Conservation (phyloP, 2,329 filamentous ascomycete species). For the Aspergillus fumigatus region DNA sequence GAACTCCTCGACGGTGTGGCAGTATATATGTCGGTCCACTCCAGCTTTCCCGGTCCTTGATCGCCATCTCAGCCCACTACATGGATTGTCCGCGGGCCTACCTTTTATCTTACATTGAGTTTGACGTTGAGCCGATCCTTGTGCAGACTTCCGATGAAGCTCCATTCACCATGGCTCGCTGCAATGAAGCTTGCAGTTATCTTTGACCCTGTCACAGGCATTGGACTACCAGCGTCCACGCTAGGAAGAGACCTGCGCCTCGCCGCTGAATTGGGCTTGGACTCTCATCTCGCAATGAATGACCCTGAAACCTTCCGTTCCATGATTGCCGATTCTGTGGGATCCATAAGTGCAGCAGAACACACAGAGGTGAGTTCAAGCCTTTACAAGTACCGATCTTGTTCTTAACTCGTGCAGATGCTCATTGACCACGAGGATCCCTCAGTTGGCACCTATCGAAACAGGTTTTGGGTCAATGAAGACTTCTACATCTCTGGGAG, state of each 20-base stretch:
- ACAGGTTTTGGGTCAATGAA: conserved; percentile 53
- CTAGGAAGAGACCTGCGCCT: conserved; percentile 15
- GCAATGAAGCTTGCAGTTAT: conserved; percentile 4
- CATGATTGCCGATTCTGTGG: conserved; percentile 1
- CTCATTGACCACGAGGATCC: conserved; percentile 29
- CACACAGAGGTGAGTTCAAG: conserved; percentile 12
- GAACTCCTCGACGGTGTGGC: background rate
- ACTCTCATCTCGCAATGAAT: conserved; percentile 11
- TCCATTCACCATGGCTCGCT: background rate
- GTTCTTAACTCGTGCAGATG: conserved; percentile 14
- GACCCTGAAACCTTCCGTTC: conserved; percentile 11
- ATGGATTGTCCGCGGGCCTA: too few relatives aligned
- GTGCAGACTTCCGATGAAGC: background rate
- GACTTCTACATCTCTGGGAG: conserved; percentile 53
- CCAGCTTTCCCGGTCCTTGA: background rate
- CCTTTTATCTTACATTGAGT: background rate
- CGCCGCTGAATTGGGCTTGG: conserved; percentile 16
- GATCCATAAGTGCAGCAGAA: conserved; percentile 7
- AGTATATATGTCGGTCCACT: background rate
- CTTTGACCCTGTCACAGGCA: conserved; percentile 8
- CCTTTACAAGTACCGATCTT: too few relatives aligned
- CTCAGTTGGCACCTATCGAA: conserved; percentile 48
- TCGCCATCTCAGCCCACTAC: too few relatives aligned
- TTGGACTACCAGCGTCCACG: conserved; percentile 11
- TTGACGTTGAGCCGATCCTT: too few relatives aligned